These are phyloP conservation scores for Desmodesmus armatus DNA, from an alignment of 139 green algal genomes.

Conservation along the genomic window DNA sequence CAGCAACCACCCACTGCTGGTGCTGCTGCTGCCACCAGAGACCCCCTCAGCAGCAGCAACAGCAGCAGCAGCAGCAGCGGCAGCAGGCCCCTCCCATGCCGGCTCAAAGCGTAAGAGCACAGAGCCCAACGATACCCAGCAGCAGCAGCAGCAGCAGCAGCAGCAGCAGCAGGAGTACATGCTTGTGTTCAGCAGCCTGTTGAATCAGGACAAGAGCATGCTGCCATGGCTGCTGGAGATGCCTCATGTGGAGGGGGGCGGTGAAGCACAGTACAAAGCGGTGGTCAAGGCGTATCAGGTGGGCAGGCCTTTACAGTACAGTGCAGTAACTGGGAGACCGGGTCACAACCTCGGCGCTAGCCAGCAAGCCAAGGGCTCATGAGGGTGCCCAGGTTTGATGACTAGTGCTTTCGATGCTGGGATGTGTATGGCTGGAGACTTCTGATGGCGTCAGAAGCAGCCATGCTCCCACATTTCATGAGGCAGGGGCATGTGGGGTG, in stretches of 20 bases:
- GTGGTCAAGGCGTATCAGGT: background rate
- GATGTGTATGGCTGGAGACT: background rate
- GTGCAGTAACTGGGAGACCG: no score
- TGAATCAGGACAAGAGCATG: background rate
- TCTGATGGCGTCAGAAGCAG: no score
- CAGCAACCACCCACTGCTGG: background rate
- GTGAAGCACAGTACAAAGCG: no score
- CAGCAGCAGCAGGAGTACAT: background rate
- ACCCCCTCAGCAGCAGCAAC: background rate
- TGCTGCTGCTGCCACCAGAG: background rate
- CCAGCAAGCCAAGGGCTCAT: no score
- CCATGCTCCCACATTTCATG: no score
- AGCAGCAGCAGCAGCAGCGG: no score
- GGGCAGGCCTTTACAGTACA: background rate
- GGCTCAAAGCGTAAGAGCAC: no score
- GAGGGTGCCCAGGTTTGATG: background rate
- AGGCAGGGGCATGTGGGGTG: no score
- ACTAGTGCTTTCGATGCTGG: background rate
- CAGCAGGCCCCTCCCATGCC: no score
- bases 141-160: no score
- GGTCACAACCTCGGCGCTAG: no score
- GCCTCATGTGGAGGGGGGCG: background rate
- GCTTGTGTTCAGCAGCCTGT: background rate
- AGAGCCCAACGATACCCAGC: no score
- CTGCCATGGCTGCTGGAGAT: background rate